Evolutionary conservation across 2,329 filamentous ascomycete species (phyloP), one percentile per base, ranked within the genome.

Genomic region (Trichoderma koningii): DNA sequence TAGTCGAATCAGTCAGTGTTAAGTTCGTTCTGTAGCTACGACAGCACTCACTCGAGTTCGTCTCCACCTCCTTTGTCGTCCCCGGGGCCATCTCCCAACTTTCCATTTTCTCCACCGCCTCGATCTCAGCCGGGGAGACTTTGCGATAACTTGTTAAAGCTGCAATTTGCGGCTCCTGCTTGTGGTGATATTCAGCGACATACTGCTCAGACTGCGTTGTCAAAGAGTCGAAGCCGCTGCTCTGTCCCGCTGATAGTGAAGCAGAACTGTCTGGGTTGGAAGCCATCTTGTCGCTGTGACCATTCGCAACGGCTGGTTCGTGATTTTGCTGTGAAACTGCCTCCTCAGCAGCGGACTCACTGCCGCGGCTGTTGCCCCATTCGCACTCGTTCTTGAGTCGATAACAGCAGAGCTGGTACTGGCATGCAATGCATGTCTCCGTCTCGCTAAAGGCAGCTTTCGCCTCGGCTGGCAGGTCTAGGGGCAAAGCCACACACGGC

Each of bases 21-120:
- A 12, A 2, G 10, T 42, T 21, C 26, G 1, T 1, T 38, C 2
- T 12, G 19, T 7, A 10, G 30, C 12, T 23, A 23, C 12, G n/a
- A 5, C 15, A 56, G 12, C 41, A 74, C 79, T 68, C 72, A 81
- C 80, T 80, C 30, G 76, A 73, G 1, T 70, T 69, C 1, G 71
- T 68, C 1, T 66, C 64, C 4, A 72, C 66, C 41, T 76, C 73
- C 9, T 69, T 70, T 34, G 80, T 70, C 23, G 77, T 75, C 17
- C 80, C 80, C 1, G 80, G 80, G 0, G 80, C 79, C 52, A 81
- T 67, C 68, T 82, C 80, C 79, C 79, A 81, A 3, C 74, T 73
- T 67, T 81, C 79, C 73, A 80, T 78, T 57, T 79, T 71, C 6
- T 77, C 50, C 19, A 47, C 38, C 3, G 34, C 38, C 4, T 53